Percentiles rank a stretch among this genome's conserved stretches.
Conservation (phyloP, 176 grass and related monocot genomes). For the Guadua angustifolia region DNA sequence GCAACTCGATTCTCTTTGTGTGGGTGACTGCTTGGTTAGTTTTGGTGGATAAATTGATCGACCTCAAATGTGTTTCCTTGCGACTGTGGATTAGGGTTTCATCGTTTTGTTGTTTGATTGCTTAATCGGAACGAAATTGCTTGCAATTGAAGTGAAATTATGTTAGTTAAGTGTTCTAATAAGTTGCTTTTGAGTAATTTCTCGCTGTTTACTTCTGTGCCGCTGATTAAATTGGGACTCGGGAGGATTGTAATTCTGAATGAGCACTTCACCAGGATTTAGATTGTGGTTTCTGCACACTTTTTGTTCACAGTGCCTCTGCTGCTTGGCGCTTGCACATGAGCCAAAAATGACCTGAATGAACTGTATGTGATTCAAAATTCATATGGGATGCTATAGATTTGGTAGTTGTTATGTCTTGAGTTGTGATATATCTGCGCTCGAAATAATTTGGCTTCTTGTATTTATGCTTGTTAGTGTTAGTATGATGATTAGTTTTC, state of each 20-base stretch:
- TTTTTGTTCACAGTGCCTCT: too few species aligned
- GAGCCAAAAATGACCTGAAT: background rate
- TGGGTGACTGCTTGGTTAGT: background rate
- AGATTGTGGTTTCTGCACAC: too few species aligned
- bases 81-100: background rate
- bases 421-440: too few species aligned
- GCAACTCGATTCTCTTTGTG: background rate
- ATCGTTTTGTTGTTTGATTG: background rate
- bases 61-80: slow-evolving; percentile 18
- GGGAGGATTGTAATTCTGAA: background rate
- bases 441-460: background rate
- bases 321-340: background rate
- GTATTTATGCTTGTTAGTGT: background rate
- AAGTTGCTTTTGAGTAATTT: background rate
- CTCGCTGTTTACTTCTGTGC: background rate
- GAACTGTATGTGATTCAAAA: background rate
- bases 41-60: background rate
- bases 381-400: background rate
- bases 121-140: background rate
- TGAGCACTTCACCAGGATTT: background rate
- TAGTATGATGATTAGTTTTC: background rate
- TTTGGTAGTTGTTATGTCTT: background rate
- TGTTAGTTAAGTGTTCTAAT: background rate
- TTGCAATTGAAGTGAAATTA: background rate
- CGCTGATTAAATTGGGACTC: background rate